Conservation (phyloP, 2,329 filamentous ascomycete species). For the Magnaporthiopsis incrustans region DNA sequence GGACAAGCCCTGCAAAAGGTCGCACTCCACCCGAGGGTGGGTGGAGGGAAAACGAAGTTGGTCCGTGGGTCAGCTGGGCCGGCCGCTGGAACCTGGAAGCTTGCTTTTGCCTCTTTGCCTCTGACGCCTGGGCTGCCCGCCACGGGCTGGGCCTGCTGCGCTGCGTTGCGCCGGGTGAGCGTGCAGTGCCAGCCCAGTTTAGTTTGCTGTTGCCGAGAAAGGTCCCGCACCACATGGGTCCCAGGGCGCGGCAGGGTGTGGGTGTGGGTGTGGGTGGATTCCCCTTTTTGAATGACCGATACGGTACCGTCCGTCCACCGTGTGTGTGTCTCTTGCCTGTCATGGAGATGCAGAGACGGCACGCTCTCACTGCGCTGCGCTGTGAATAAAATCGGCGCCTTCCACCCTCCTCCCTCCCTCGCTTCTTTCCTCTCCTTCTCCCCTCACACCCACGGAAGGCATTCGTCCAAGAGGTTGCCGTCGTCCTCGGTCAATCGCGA, state of each 20-base stretch:
- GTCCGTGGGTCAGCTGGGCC: background rate
- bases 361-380: background rate
- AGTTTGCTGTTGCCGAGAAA: background rate
- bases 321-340: background rate
- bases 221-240: background rate
- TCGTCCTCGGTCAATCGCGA: slow-evolving; percentile 23
- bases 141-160: background rate
- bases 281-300: background rate
- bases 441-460: slow-evolving; percentile 38
- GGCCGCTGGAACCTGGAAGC: slow-evolving; percentile 2
- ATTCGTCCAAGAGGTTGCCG: slow-evolving; percentile 29
- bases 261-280: background rate
- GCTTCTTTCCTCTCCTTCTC: slow-evolving; percentile 22
- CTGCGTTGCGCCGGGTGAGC: background rate
- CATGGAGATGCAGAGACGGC: background rate
- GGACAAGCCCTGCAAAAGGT: background rate
- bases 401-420: slow-evolving; percentile 13
- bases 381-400: slow-evolving; percentile 16
- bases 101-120: background rate
- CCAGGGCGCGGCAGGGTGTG: background rate
- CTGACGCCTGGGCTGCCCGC: background rate
- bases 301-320: background rate
- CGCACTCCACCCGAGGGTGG: slow-evolving; percentile 2
- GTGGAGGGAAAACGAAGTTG: slow-evolving; percentile 4
- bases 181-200: background rate